A percentile compares a stretch with the other conserved stretches of the same genome.
Conservation (phyloP, 257 asterid genomes). For the Jasminum sambac region DNA sequence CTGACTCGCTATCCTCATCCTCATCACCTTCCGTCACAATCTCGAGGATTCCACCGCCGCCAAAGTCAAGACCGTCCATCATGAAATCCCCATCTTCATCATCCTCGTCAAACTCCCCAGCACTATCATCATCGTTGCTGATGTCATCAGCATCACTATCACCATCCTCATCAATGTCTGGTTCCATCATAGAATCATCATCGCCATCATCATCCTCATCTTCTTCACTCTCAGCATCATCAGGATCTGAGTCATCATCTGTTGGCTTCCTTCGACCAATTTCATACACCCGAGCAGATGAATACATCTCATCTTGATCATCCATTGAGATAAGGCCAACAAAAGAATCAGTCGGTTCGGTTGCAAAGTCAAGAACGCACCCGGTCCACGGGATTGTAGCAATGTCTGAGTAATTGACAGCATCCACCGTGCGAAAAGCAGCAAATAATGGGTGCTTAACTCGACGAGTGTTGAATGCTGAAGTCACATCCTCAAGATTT, state of each 20-base stretch:
- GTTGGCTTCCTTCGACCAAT: constrained; percentile 90
- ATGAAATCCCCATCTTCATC: constrained; percentile 80
- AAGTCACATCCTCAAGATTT: constrained; percentile 86
- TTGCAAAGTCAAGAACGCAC: constrained; percentile 88
- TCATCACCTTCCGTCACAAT: constrained; percentile 69
- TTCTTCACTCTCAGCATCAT: constrained; percentile 88
- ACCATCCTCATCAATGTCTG: constrained; percentile 60
- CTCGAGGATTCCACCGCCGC: constrained; percentile 66
- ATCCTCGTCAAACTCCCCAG: constrained; percentile 68
- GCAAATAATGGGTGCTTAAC: constrained; percentile 89
- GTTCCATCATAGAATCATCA: constrained; percentile 62
- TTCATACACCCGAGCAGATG: constrained; percentile 91
- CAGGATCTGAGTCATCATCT: constrained; percentile 97
- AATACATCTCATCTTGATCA: constrained; percentile 93
- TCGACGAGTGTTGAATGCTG: constrained; percentile 78
- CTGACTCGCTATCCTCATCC: constrained; percentile 65
- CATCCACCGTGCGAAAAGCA: constrained; percentile 95
- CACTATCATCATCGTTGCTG: constrained; percentile 65
- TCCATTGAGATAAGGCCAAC: constrained; percentile 91
- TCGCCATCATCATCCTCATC: constrained; percentile 85
- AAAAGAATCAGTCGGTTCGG: constrained; percentile 92
- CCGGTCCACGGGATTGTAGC: constrained; percentile 92
- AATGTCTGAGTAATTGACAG: constrained; percentile 87
- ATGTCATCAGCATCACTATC: constrained; percentile 74
- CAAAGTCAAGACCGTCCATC: constrained; percentile 59